phyloP scores from a whole-genome alignment of 1,139 yeast species.

The Zygosaccharomyces pseudobailii region DNA sequence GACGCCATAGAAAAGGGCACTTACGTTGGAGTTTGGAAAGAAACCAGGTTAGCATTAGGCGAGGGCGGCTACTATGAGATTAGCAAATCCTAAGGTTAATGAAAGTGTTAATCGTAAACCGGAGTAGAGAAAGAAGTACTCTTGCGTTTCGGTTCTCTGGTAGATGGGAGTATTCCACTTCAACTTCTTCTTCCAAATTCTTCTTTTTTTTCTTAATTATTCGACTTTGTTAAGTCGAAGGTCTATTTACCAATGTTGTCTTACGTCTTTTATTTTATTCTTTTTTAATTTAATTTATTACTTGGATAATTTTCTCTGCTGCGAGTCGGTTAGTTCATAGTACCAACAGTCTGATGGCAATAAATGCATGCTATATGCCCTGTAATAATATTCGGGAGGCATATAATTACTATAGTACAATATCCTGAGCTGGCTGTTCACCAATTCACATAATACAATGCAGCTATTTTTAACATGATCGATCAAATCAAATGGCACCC shows the following conservation, averaged over 20 bases:
- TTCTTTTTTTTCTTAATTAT: not conserved
- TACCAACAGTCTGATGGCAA: not conserved
- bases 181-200: not conserved
- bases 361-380: not conserved
- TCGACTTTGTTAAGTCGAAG: not conserved
- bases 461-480: not conserved
- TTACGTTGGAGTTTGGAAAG: slow-evolving; percentile 34
- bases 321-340: not conserved
- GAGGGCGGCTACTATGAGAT: slow-evolving; percentile 33
- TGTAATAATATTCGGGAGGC: not conserved
- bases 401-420: slow-evolving; percentile 1
- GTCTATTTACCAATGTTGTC: not conserved
- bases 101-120: too few relatives aligned
- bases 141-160: too few relatives aligned
- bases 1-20: slow-evolving; percentile 35
- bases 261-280: not conserved
- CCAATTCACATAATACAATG: not conserved
- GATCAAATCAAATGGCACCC: slow-evolving; percentile 56
- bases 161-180: not conserved
- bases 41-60: slow-evolving; percentile 29
- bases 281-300: not conserved
- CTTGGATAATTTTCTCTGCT: not conserved
- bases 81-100: not conserved
- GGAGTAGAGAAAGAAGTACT: too few relatives aligned
- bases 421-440: not conserved